Percentiles rank a stretch among this genome's conserved stretches.
phyloP scores from a whole-genome alignment of 306 rosid species.

The Casuarina glauca region DNA sequence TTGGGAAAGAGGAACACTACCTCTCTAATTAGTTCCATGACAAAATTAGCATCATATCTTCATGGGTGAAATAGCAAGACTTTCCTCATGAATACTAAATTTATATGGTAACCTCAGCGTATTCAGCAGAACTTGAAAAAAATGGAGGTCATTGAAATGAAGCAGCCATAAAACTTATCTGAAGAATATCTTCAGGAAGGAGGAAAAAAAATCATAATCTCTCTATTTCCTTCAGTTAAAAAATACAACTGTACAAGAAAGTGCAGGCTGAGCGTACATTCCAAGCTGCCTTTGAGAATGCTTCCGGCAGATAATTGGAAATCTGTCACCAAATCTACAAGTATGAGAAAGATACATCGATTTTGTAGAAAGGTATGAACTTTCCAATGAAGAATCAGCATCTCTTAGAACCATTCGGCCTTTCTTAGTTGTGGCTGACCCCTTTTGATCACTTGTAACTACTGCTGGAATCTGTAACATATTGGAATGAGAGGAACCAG shows the following conservation, averaged over 20 bases:
- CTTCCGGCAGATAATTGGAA: slow-evolving; percentile 51
- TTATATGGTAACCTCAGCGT: not conserved
- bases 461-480: slow-evolving; percentile 48
- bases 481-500: slow-evolving; percentile 34
- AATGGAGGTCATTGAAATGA: slow-evolving; percentile 8
- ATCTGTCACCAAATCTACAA: slow-evolving; percentile 55
- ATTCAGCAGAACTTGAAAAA: not conserved
- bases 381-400: slow-evolving; percentile 37
- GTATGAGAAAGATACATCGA: slow-evolving; percentile 38
- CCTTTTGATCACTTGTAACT: slow-evolving; percentile 38
- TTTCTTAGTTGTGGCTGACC: slow-evolving; percentile 45
- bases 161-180: slow-evolving; percentile 16
- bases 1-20: too few species aligned
- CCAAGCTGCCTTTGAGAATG: slow-evolving; percentile 56
- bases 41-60: too few species aligned
- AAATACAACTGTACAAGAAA: slow-evolving; percentile 53
- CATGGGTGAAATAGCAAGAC: not conserved
- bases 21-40: too few species aligned
- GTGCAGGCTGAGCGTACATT: slow-evolving; percentile 48
- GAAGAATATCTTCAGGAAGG: slow-evolving; percentile 16
- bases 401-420: slow-evolving; percentile 44
- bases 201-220: not conserved
- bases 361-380: slow-evolving; percentile 40
- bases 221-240: slow-evolving; percentile 35
- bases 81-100: not conserved